These are phyloP conservation scores for Fraxinus platypoda DNA, from an alignment of 305 asterid genomes.

Conservation along the genomic window DNA sequence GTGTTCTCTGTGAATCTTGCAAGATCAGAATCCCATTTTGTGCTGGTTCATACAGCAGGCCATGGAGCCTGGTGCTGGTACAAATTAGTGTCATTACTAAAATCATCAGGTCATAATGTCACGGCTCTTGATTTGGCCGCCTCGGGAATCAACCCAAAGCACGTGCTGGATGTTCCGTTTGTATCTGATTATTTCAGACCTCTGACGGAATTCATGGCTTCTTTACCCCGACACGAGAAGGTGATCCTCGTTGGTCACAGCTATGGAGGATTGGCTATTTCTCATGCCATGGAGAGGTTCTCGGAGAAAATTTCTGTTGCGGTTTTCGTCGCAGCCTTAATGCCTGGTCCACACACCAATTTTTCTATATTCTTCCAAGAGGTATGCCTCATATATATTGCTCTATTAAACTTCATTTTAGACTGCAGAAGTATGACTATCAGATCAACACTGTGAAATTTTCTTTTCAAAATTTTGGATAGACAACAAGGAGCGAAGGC, in stretches of 20 bases:
- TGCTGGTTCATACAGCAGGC: not conserved
- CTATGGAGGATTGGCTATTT: not conserved
- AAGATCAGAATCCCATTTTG: not conserved
- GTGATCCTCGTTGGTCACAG: not conserved
- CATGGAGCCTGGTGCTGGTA: not conserved
- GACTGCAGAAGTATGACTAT: not conserved
- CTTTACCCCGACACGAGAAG: not conserved
- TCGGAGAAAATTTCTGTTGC: not conserved
- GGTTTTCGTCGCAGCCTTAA: not conserved
- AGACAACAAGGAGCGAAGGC: not conserved
- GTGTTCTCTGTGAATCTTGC: not conserved
- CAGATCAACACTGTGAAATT: not conserved
- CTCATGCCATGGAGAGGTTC: not conserved
- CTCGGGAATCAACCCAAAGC: not conserved
- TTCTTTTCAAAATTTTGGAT: not conserved
- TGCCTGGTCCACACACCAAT: not conserved
- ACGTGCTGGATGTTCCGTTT: not conserved
- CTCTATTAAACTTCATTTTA: not conserved
- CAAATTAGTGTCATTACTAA: not conserved
- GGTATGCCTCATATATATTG: not conserved
- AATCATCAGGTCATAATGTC: not conserved
- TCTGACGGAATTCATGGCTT: not conserved
- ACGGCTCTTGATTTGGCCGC: not conserved
- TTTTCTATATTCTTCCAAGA: not conserved
- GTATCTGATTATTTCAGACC: not conserved